These are phyloP conservation scores for Amanita jacksonii DNA, from an alignment of 768 basidiomycete species.

Conservation along the genomic window DNA sequence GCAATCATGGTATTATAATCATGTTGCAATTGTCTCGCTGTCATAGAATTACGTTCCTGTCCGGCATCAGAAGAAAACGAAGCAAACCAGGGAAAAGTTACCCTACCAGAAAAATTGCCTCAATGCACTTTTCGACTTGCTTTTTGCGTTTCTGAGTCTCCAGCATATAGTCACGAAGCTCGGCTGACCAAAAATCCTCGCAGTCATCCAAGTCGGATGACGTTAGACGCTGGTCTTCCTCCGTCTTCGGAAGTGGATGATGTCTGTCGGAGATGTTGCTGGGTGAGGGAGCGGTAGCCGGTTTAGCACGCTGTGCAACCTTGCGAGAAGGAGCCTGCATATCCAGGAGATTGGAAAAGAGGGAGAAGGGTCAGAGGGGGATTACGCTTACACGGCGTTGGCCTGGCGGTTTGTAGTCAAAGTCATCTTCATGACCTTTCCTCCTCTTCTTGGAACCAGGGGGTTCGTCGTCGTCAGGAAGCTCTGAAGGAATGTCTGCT, in stretches of 20 bases:
- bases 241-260: conserved; percentile 19
- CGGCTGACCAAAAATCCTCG: conserved; percentile 64
- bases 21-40: conserved; percentile 50
- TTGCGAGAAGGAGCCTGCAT: conserved; percentile 32
- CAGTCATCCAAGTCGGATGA: conserved; percentile 82
- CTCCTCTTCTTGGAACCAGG: conserved; percentile 33
- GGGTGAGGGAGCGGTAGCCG: conserved; percentile 2
- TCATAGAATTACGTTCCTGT: conserved; percentile 62
- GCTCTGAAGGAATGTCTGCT: background rate
- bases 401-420: conserved; percentile 39
- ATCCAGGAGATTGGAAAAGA: background rate
- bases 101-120: conserved; percentile 54
- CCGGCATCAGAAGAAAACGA: background rate
- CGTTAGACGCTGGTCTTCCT: conserved; percentile 36
- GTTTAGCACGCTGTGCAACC: conserved; percentile 30
- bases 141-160: conserved; percentile 67
- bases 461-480: conserved; percentile 4
- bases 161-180: conserved; percentile 57
- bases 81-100: background rate
- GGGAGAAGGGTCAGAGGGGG: conserved; percentile 3
- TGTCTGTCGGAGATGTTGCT: conserved; percentile 14
- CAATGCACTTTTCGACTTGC: conserved; percentile 68
- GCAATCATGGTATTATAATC: conserved; percentile 45
- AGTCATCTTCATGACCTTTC: conserved; percentile 38
- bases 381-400: conserved; percentile 45